Evolutionary conservation across 164 flowering plant genomes (phyloP).

Genomic region (Chimonanthus salicifolius): DNA sequence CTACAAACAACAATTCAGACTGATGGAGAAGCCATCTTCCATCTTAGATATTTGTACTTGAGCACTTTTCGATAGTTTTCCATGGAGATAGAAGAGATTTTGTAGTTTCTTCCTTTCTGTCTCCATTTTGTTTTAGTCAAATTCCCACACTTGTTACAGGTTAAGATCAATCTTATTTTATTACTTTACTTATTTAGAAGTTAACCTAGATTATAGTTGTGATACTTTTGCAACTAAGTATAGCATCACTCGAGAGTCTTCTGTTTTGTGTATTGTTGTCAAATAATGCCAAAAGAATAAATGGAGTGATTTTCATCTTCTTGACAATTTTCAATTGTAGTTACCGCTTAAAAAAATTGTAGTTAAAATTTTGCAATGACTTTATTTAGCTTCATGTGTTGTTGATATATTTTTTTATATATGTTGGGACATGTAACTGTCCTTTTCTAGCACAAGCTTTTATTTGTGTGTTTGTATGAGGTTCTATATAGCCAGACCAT

Average conservation of each 20-base stretch:
- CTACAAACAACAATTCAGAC: background rate
- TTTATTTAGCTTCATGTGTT: background rate
- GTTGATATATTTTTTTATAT: background rate
- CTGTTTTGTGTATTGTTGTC: too few species aligned
- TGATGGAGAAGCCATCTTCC: background rate
- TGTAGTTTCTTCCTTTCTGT: background rate
- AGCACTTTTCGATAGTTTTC: too few species aligned
- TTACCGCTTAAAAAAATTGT: too few species aligned
- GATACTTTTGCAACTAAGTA: too few species aligned
- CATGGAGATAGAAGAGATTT: background rate
- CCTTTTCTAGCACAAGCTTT: background rate
- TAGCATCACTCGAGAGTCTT: too few species aligned
- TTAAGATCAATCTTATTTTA: background rate
- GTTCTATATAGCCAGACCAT: too few species aligned
- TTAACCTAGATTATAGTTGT: too few species aligned
- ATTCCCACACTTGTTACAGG: background rate
- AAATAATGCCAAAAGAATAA: too few species aligned
- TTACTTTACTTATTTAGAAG: too few species aligned
- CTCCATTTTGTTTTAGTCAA: background rate
- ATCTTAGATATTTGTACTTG: background rate
- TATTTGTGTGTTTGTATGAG: background rate
- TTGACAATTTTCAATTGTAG: background rate
- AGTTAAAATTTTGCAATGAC: too few species aligned
- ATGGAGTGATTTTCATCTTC: background rate
- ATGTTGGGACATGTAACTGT: background rate